phyloP scores from a whole-genome alignment of 1,139 yeast genomes.

The Geotrichum bryndzae region DNA sequence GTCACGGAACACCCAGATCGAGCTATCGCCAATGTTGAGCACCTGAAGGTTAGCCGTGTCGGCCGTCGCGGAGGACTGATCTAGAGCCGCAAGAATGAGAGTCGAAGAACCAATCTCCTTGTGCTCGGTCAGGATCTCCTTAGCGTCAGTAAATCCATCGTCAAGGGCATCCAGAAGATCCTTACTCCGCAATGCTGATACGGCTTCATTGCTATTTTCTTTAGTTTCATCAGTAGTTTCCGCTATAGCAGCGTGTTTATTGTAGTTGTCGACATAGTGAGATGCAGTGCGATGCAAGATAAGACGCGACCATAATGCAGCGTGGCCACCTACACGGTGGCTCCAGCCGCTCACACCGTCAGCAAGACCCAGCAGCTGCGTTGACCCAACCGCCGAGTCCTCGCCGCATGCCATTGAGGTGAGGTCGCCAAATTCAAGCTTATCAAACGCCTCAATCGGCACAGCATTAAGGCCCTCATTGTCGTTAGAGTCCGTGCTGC shows the following conservation, averaged over 20 bases:
- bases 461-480: constrained; percentile 1
- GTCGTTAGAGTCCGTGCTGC: neutral
- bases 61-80: constrained; percentile 27
- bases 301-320: constrained; percentile 52
- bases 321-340: constrained; percentile 41
- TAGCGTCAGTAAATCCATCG: constrained; percentile 48
- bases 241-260: neutral
- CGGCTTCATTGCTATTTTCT: neutral
- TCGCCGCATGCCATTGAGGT: constrained; percentile 39
- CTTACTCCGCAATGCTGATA: neutral
- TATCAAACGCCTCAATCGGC: constrained; percentile 15
- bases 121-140: constrained; percentile 50
- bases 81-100: constrained; percentile 47
- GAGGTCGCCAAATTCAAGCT: constrained; percentile 15
- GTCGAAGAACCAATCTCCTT: constrained; percentile 50
- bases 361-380: constrained; percentile 52
- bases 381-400: constrained; percentile 56
- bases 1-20: constrained; percentile 46
- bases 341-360: constrained; percentile 62
- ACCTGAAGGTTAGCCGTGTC: constrained; percentile 32
- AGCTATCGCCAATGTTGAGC: constrained; percentile 54
- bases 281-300: constrained; percentile 44
- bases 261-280: constrained; percentile 16
- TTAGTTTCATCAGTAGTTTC: neutral
- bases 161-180: constrained; percentile 40